A percentile compares a stretch with the other conserved stretches of the same genome.
These are phyloP conservation scores for Biscogniauxia sp. DNA, from an alignment of 2,329 filamentous ascomycete genomes.

Conservation along the genomic window DNA sequence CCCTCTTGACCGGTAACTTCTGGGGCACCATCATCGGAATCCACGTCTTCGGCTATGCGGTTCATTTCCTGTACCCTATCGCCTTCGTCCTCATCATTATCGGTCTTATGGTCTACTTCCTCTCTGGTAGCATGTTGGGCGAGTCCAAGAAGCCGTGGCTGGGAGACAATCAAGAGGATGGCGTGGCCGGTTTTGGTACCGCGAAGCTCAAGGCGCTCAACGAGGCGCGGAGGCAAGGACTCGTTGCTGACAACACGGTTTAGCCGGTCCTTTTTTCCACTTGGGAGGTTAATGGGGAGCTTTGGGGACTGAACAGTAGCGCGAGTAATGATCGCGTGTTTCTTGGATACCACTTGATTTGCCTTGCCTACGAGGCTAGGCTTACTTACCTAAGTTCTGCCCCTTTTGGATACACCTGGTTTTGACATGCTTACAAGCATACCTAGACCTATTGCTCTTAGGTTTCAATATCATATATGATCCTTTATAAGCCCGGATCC, in stretches of 20 bases:
- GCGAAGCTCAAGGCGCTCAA: conserved; percentile 74
- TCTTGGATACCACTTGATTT: background rate
- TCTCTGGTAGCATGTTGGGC: conserved; percentile 76
- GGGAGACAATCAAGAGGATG: conserved; percentile 78
- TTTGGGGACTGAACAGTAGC: background rate
- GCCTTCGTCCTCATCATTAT: conserved; percentile 91
- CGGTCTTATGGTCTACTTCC: conserved; percentile 83
- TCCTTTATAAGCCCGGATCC: background rate
- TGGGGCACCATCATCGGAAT: conserved; percentile 95
- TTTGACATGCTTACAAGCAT: background rate
- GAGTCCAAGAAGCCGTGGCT: conserved; percentile 96
- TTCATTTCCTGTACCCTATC: conserved; percentile 93
- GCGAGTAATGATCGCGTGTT: background rate
- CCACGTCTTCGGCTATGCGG: conserved; percentile 72
- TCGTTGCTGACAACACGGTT: conserved; percentile 18
- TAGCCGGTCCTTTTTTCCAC: background rate
- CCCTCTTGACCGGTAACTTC: conserved; percentile 89
- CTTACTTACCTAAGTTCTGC: background rate
- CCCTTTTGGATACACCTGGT: background rate
- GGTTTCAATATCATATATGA: background rate
- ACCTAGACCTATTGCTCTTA: background rate
- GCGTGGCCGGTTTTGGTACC: conserved; percentile 78
- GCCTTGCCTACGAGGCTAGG: background rate
- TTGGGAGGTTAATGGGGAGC: background rate
- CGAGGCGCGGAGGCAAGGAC: conserved; percentile 45